Evolutionary conservation across 2,329 filamentous ascomycete species (phyloP).

Genomic region (Cadophora malorum): DNA sequence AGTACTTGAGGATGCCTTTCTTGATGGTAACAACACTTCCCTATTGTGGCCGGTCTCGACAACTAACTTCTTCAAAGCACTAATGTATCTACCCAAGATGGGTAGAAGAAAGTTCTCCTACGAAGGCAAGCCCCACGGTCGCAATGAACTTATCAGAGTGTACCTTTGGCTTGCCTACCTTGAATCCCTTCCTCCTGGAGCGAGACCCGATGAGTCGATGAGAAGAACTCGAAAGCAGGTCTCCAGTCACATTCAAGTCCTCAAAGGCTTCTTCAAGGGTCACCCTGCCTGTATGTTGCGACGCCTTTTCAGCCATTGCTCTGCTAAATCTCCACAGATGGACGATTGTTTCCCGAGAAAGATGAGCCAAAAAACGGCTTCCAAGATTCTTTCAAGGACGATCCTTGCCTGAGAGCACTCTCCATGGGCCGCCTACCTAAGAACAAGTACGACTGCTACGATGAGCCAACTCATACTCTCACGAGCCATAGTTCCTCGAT

Average conservation of each 20-base stretch:
- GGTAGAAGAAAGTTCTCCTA: constrained; percentile 71
- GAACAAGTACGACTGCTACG: constrained; percentile 33
- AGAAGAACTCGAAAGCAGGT: constrained; percentile 64
- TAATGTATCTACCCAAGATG: constrained; percentile 70
- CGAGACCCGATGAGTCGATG: constrained; percentile 53
- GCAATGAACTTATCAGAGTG: constrained; percentile 74
- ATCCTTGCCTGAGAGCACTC: constrained; percentile 67
- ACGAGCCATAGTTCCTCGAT: constrained; percentile 30
- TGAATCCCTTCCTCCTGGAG: constrained; percentile 51
- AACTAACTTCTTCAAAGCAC: constrained; percentile 52
- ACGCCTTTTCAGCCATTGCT: not conserved
- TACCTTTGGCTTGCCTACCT: constrained; percentile 64
- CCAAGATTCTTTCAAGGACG: constrained; percentile 66
- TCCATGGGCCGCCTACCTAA: constrained; percentile 51
- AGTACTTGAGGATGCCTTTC: constrained; percentile 68
- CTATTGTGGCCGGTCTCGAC: not conserved
- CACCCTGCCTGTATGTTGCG: constrained; percentile 65
- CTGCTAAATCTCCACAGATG: constrained; percentile 35
- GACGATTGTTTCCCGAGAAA: constrained; percentile 64
- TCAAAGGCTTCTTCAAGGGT: constrained; percentile 70
- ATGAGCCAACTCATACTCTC: constrained; percentile 29
- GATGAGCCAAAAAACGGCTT: constrained; percentile 60
- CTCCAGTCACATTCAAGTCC: constrained; percentile 73
- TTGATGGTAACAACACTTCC: constrained; percentile 61
- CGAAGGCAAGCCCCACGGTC: constrained; percentile 66